Base-by-base conservation (phyloP, 257 asterid species). In the Apocynum venetum region DNA sequence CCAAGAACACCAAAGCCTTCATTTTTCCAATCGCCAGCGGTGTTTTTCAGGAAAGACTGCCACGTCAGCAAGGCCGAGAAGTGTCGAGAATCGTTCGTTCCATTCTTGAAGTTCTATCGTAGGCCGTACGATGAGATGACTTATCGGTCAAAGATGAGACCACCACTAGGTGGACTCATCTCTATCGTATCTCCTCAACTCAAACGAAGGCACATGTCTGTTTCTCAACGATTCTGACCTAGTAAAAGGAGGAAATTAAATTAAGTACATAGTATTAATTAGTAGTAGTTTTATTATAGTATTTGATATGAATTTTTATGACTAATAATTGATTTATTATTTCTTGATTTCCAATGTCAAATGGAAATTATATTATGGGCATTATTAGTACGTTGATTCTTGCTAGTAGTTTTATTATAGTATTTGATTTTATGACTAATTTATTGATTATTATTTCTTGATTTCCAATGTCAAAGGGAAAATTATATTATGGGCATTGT, bases 111-210 rank as follows among this genome's bases (percentile, higher is more conserved):
- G 59, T 91, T 96, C 57, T 96, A 96, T 66, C 89, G 96, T 3
- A 79, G 92, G 48, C 99, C 96, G 14, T 93, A 96, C 46, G 97
- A 96, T 35, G 99, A 96, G 81, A 96, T 96, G 99, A 86, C 80
- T 81, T 96, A 96, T 48, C 41, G 97, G 77, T 90, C 99, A 15
- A 93, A 91, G 84, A 93, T 96, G 97, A 87, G 87, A 78, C 99
- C 99, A 0, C 99, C 98, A 0, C 84, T 93, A 0, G 97, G 99
- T 0, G 98, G 99, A 44, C 90, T 93, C 51, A 85, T 96, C 77
- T 93, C 99, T 14, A 93, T 96, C 67, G 92, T 95, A 43, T 82
- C 98, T 13, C 93, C 98, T 0, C 98, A 90, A 0, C 41, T 91
- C 41, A 86, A 76, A 64, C 89, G 96, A 17, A 74, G 91, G 67